These are phyloP conservation scores for Candida verbasci DNA, from an alignment of 805 yeast genomes.

Conservation along the genomic window DNA sequence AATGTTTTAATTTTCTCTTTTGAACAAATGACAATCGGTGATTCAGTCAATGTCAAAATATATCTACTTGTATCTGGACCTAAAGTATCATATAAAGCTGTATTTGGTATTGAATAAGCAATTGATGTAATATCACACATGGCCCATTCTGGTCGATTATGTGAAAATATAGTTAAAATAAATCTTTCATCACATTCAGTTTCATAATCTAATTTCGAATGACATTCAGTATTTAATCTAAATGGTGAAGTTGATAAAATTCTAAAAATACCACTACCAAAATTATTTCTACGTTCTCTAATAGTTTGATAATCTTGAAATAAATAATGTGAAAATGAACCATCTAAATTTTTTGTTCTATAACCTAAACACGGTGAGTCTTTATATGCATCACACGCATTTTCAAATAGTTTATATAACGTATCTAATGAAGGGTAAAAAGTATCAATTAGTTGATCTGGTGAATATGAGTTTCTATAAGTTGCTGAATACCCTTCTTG, in stretches of 20 bases:
- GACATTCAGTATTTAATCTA: slow-evolving; percentile 18
- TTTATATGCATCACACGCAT: slow-evolving; percentile 33
- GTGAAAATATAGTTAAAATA: slow-evolving; percentile 52
- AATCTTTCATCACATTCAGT: slow-evolving; percentile 23
- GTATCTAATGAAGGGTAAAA: slow-evolving; percentile 46
- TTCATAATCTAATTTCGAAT: slow-evolving; percentile 20
- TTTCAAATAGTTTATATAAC: slow-evolving; percentile 40
- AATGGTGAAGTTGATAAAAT: slow-evolving; percentile 29
- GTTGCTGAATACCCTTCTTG: slow-evolving; percentile 23
- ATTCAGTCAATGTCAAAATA: slow-evolving; percentile 56
- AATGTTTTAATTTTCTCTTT: slow-evolving; percentile 26
- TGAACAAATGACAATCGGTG: slow-evolving; percentile 45
- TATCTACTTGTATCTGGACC: slow-evolving; percentile 57
- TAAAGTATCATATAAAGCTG: slow-evolving; percentile 34
- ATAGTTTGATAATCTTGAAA: slow-evolving; percentile 23
- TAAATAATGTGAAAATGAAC: slow-evolving; percentile 27
- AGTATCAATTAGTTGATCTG: slow-evolving; percentile 22
- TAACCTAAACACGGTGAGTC: slow-evolving; percentile 44
- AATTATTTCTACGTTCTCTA: slow-evolving; percentile 19
- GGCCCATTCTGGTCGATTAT: slow-evolving; percentile 65
- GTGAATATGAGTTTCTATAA: slow-evolving; percentile 23
- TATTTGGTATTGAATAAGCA: slow-evolving; percentile 36
- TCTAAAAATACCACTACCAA: slow-evolving; percentile 37
- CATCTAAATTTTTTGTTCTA: slow-evolving; percentile 25
- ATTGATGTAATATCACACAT: slow-evolving; percentile 65